Conservation (phyloP, 108 stramenopile genomes). For the Skeletonema marinoi region DNA sequence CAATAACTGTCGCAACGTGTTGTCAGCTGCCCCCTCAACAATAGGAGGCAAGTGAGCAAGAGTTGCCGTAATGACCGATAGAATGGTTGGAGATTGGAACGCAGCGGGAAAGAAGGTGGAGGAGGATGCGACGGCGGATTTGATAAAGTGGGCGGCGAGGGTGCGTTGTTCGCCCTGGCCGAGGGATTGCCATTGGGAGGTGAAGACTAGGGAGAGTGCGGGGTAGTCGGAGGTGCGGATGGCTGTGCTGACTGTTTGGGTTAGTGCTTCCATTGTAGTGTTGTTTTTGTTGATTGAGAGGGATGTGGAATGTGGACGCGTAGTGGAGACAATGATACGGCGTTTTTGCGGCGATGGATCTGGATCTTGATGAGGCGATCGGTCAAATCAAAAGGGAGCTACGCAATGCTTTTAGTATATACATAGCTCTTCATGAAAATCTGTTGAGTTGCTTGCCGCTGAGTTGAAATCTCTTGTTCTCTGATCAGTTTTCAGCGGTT, state of each 20-base stretch:
- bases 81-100: constrained; percentile 45
- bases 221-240: constrained; percentile 63
- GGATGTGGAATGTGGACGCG: no score
- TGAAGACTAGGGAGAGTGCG: constrained; percentile 55
- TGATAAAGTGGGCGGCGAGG: constrained; percentile 72
- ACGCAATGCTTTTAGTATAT: no score
- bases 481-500: no score
- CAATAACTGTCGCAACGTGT: constrained; percentile 58
- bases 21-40: constrained; percentile 80
- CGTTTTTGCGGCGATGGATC: no score
- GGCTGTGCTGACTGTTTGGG: constrained; percentile 55
- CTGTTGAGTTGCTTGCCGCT: no score
- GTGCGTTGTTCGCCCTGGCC: constrained; percentile 84
- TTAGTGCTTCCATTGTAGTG: constrained; percentile 44
- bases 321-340: no score
- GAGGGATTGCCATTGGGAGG: constrained; percentile 57
- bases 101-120: constrained; percentile 65
- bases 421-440: no score
- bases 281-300: background rate
- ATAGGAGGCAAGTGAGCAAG: constrained; percentile 65
- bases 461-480: no score
- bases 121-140: constrained; percentile 49
- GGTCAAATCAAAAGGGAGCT: no score
- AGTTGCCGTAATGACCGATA: constrained; percentile 47
- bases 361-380: no score